These are phyloP conservation scores for Podila verticillata DNA, from an alignment of 192 early-diverging fungal genomes.

Conservation along the genomic window DNA sequence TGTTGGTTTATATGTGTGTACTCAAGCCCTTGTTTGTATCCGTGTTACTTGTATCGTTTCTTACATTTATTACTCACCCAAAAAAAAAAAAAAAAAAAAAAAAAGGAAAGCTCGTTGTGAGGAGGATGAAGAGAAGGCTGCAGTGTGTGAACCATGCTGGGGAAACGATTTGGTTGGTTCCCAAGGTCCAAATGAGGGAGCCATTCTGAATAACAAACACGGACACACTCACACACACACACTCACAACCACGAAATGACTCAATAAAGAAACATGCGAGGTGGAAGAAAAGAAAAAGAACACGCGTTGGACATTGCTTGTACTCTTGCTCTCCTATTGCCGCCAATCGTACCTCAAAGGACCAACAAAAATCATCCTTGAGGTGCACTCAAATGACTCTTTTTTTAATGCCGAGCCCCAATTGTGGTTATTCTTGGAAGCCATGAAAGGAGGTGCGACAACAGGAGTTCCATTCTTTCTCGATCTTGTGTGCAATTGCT, in stretches of 20 bases:
- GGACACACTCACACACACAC: background rate
- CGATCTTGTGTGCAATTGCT: no score
- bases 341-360: slow-evolving; percentile 1
- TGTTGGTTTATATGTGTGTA: background rate
- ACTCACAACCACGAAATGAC: background rate
- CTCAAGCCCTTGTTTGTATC: background rate
- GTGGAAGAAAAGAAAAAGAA: no score
- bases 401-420: background rate
- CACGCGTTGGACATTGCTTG: no score
- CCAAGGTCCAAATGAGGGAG: no score
- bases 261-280: no score
- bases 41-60: background rate
- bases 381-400: background rate
- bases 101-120: no score
- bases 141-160: no score
- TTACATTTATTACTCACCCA: slow-evolving; percentile 10
- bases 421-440: no score
- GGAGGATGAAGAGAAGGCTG: no score
- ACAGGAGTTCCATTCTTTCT: no score
- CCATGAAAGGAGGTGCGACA: no score
- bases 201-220: background rate
- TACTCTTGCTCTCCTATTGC: background rate
- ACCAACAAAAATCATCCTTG: background rate
- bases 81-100: background rate
- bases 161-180: no score